phyloP scores from a whole-genome alignment of 306 rosid genomes.

The Glycine tomentella region DNA sequence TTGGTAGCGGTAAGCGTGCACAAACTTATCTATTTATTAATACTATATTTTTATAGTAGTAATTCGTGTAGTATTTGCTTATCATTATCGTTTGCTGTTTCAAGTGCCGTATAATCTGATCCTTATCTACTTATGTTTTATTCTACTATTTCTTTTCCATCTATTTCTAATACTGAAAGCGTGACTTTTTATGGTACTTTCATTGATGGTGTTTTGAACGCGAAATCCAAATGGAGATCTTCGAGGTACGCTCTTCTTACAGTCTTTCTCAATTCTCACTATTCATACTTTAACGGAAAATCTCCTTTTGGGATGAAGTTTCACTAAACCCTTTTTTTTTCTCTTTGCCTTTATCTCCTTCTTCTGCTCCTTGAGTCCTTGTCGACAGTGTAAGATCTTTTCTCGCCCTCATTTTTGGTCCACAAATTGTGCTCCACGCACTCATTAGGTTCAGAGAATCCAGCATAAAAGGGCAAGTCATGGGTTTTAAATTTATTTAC shows the following conservation, averaged over 20 bases:
- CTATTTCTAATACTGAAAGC: constrained; percentile 27
- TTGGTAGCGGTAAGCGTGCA: constrained; percentile 7
- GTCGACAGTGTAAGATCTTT: not conserved
- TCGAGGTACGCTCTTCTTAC: constrained; percentile 33
- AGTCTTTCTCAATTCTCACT: constrained; percentile 31
- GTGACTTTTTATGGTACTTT: constrained; percentile 69
- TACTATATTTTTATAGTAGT: no score
- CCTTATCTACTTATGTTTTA: no score
- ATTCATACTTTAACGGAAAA: constrained; percentile 53
- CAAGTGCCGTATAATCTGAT: not conserved
- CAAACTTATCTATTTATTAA: no score
- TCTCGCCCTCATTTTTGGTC: constrained; percentile 23
- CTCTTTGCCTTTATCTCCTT: not conserved
- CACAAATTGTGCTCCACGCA: constrained; percentile 2
- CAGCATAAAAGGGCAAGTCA: not conserved
- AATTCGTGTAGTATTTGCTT: no score
- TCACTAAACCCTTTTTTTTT: constrained; percentile 30
- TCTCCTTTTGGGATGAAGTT: not conserved
- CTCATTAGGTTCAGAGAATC: constrained; percentile 1
- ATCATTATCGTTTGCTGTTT: constrained; percentile 6
- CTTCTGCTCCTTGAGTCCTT: constrained; percentile 6
- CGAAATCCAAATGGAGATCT: constrained; percentile 33
- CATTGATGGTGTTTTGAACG: not conserved
- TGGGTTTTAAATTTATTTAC: not conserved
- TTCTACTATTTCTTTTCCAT: not conserved